phyloP scores from a whole-genome alignment of 2,329 filamentous ascomycete genomes.

The Colletotrichum nymphaeae region DNA sequence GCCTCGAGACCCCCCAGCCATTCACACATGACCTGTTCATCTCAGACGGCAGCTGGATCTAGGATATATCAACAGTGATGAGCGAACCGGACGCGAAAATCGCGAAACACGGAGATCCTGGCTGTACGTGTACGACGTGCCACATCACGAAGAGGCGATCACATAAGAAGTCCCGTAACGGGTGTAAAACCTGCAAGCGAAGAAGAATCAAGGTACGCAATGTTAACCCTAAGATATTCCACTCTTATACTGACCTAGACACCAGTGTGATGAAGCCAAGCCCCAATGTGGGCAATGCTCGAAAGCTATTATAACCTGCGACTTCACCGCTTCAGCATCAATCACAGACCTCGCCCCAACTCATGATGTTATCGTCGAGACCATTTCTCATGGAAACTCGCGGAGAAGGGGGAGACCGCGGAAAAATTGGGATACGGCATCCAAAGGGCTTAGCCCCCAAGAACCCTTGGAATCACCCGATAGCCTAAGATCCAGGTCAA shows the following conservation, averaged over 20 bases:
- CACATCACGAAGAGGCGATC: conserved; percentile 23
- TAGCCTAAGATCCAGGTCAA: not conserved
- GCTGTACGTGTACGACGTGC: conserved; percentile 23
- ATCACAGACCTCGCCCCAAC: not conserved
- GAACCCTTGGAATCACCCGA: not conserved
- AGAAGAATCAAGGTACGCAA: conserved; percentile 37
- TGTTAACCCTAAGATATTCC: not conserved
- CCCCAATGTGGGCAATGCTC: conserved; percentile 18
- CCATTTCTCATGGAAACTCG: not conserved
- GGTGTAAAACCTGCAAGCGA: conserved; percentile 39
- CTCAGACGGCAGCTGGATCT: not conserved
- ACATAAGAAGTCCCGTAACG: conserved; percentile 38
- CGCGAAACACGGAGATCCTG: conserved; percentile 5
- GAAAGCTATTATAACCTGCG: conserved; percentile 17
- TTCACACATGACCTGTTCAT: not conserved
- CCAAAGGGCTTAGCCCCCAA: not conserved
- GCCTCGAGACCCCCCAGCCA: too few relatives aligned
- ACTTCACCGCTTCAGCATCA: not conserved
- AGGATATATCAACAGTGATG: not conserved
- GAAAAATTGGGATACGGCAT: not conserved
- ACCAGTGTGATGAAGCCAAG: conserved; percentile 24
- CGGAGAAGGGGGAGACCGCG: not conserved
- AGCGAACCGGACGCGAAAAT: not conserved
- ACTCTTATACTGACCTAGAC: not conserved
- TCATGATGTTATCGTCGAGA: not conserved